Conservation (phyloP, 306 rosid genomes). For the Phaseolus lunatus region DNA sequence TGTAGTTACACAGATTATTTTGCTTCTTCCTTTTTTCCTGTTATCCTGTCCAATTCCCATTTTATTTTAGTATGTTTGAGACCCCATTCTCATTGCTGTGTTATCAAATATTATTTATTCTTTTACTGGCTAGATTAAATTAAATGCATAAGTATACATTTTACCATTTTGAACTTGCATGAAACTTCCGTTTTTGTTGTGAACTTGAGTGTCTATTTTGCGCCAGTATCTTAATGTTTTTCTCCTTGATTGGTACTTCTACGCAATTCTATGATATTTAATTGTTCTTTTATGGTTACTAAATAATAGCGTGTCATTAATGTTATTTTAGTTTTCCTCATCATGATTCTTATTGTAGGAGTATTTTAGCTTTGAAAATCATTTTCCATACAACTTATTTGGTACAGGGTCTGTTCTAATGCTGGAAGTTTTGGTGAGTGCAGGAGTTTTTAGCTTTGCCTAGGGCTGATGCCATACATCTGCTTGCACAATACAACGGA, state of each 20-base stretch:
- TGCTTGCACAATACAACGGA: slow-evolving; percentile 93
- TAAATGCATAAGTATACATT: neutral
- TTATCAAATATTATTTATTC: slow-evolving; percentile 5
- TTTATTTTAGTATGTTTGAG: slow-evolving; percentile 18
- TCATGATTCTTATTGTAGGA: neutral
- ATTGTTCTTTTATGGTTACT: neutral
- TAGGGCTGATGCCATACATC: slow-evolving; percentile 98
- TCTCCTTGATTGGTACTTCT: neutral
- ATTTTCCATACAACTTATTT: neutral
- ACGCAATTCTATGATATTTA: neutral
- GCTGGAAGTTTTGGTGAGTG: slow-evolving; percentile 32
- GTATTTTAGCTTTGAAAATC: slow-evolving; percentile 10
- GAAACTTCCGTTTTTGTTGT: neutral
- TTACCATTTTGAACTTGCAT: neutral
- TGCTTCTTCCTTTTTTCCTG: neutral
- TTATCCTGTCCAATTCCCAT: neutral
- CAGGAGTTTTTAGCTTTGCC: slow-evolving; percentile 98
- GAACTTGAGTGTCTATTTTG: neutral
- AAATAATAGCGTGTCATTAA: neutral
- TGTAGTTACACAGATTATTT: neutral
- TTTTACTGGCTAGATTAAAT: neutral
- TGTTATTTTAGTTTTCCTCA: neutral
- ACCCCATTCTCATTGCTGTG: neutral
- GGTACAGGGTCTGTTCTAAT: neutral
- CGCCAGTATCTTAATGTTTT: neutral